Conservation (phyloP, 345 rosid genomes). For the Dovyalis caffra region DNA sequence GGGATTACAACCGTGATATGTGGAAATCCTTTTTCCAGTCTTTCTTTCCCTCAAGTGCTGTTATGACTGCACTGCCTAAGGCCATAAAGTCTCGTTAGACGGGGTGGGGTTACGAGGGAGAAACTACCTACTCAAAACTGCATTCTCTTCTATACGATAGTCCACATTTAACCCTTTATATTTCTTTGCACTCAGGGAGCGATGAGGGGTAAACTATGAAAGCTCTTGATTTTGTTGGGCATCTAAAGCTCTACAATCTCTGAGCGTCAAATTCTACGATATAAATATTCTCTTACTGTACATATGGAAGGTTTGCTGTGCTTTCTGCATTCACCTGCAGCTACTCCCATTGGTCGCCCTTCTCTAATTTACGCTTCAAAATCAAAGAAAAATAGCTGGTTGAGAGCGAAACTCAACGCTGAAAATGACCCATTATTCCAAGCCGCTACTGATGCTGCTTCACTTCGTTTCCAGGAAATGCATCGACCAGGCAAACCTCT, state of each 20-base stretch:
- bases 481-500: conserved; percentile 50
- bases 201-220: background rate
- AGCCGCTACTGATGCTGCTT: conserved; percentile 58
- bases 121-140: too few species aligned
- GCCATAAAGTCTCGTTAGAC: too few species aligned
- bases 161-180: too few species aligned
- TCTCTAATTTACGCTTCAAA: conserved; percentile 12
- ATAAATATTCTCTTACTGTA: too few species aligned
- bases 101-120: too few species aligned
- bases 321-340: conserved; percentile 1
- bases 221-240: background rate
- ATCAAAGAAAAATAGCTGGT: conserved; percentile 15
- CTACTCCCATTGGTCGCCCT: conserved; percentile 9
- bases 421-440: conserved; percentile 60
- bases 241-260: background rate
- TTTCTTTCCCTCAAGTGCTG: too few species aligned
- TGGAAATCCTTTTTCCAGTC: too few species aligned
- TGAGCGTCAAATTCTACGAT: background rate
- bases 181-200: background rate
- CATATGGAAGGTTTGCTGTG: conserved; percentile 32
- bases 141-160: too few species aligned
- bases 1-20: too few species aligned
- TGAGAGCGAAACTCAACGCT: conserved; percentile 45
- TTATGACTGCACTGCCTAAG: too few species aligned
- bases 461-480: conserved; percentile 82